A percentile compares a stretch with the other conserved stretches of the same genome.
Evolutionary conservation across 164 flowering plant species (phyloP).

Genomic region (Kalanchoe fedtschenkoi): DNA sequence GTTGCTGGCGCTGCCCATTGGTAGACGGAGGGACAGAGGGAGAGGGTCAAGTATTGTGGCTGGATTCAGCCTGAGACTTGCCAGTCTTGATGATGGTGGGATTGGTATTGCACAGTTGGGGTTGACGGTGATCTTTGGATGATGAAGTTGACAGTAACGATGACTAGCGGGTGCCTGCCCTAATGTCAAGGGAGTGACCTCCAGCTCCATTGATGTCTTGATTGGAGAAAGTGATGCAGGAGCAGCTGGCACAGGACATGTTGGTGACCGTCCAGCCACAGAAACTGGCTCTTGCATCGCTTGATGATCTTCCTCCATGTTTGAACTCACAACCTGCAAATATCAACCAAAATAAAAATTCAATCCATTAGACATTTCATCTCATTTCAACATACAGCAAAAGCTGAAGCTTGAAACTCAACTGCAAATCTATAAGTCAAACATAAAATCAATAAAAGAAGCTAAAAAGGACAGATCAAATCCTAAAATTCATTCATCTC

Average conservation of each 20-base stretch:
- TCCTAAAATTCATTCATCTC: not conserved
- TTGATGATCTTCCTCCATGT: conserved; percentile 24
- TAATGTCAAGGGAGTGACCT: conserved; percentile 10
- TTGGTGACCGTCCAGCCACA: conserved; percentile 12
- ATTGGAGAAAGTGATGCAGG: conserved; percentile 13
- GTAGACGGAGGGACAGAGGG: conserved; percentile 33
- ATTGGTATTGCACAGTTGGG: conserved; percentile 29
- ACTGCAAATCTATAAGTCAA: too few relatives aligned
- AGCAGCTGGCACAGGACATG: not conserved
- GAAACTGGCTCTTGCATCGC: conserved; percentile 11
- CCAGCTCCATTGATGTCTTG: conserved; percentile 12
- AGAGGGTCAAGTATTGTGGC: conserved; percentile 15
- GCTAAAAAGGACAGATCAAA: not conserved
- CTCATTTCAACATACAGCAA: not conserved
- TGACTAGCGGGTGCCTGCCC: conserved; percentile 13
- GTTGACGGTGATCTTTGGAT: not conserved
- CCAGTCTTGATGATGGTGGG: conserved; percentile 49
- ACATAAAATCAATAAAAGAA: not conserved
- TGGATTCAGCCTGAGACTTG: conserved; percentile 36
- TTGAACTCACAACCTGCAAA: conserved; percentile 21
- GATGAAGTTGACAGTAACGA: not conserved
- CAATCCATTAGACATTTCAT: not conserved
- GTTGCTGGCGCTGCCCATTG: conserved; percentile 18
- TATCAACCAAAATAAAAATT: not conserved
- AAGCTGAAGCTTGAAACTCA: not conserved